A percentile compares a stretch with the other conserved stretches of the same genome.
phyloP scores from a whole-genome alignment of 495 filamentous ascomycete genomes.

The Tuber umbilicatum region DNA sequence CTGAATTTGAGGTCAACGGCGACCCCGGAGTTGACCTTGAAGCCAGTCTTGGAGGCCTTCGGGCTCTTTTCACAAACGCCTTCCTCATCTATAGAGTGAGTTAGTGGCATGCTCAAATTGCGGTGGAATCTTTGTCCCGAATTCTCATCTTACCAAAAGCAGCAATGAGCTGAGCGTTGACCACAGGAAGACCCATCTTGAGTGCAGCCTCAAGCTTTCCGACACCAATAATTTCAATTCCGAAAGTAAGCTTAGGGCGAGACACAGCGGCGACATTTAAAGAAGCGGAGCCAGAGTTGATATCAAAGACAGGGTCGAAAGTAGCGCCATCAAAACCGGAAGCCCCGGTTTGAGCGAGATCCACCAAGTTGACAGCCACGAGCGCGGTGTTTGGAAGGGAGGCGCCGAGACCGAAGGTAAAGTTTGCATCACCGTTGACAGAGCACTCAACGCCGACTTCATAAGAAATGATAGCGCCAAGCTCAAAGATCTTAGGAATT shows the following conservation, averaged over 20 bases:
- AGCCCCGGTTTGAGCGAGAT: constrained; percentile 29
- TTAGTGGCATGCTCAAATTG: neutral
- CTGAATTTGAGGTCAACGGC: constrained; percentile 43
- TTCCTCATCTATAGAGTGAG: constrained; percentile 11
- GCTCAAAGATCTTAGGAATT: constrained; percentile 37
- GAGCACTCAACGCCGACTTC: constrained; percentile 36
- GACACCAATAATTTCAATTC: constrained; percentile 37
- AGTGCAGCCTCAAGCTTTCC: constrained; percentile 39
- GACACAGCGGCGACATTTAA: constrained; percentile 39
- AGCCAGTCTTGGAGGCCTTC: constrained; percentile 38
- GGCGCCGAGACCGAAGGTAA: constrained; percentile 40
- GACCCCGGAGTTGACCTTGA: constrained; percentile 33
- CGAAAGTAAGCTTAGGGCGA: constrained; percentile 42
- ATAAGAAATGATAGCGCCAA: constrained; percentile 41
- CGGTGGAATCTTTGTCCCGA: neutral
- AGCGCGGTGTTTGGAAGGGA: constrained; percentile 40
- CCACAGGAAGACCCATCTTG: constrained; percentile 36
- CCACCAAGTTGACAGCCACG: constrained; percentile 26
- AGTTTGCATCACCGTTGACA: constrained; percentile 35
- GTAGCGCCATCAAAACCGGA: constrained; percentile 36
- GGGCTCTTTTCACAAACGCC: constrained; percentile 33
- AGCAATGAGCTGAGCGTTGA: constrained; percentile 28
- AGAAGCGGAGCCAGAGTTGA: constrained; percentile 30
- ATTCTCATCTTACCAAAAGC: constrained; percentile 27
- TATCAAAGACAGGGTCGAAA: constrained; percentile 35